phyloP scores from a whole-genome alignment of 768 basidiomycete genomes.

The Kwoniella mangroviensis region DNA sequence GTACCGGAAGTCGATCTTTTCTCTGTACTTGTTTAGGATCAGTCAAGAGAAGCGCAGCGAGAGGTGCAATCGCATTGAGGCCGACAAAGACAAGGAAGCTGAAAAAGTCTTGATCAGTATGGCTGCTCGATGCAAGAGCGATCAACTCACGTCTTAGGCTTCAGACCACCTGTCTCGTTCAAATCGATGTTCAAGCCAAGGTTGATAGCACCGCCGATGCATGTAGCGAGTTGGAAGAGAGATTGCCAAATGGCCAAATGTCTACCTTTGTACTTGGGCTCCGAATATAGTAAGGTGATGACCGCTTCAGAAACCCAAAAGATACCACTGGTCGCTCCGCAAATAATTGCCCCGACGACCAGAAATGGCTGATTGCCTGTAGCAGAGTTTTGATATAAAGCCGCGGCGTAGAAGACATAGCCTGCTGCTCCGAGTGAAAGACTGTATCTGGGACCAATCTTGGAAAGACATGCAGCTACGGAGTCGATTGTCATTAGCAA shows the following conservation, averaged over 20 bases:
- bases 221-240: conserved; percentile 13
- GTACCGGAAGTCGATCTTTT: conserved; percentile 16
- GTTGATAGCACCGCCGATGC: conserved; percentile 23
- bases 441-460: conserved; percentile 4
- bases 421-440: conserved; percentile 24
- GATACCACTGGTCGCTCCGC: conserved; percentile 22
- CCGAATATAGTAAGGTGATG: conserved; percentile 21
- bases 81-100: conserved; percentile 26
- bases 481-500: background rate
- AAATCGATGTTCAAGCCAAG: conserved; percentile 22
- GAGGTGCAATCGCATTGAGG: conserved; percentile 18
- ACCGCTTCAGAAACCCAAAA: conserved; percentile 27
- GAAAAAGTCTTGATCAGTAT: background rate
- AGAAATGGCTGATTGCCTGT: conserved; percentile 22
- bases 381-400: conserved; percentile 15
- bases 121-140: background rate
- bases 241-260: conserved; percentile 19
- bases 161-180: conserved; percentile 16
- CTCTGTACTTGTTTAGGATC: conserved; percentile 26
- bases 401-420: conserved; percentile 25
- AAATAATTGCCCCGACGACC: conserved; percentile 24
- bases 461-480: conserved; percentile 6
- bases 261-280: conserved; percentile 19
- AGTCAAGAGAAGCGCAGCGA: conserved; percentile 16
- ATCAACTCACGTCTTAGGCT: conserved; percentile 17